Evolutionary conservation across 2,329 filamentous ascomycete genomes (phyloP), one percentile per base, ranked within the genome.

Genomic region (Sclerotinia nivalis): DNA sequence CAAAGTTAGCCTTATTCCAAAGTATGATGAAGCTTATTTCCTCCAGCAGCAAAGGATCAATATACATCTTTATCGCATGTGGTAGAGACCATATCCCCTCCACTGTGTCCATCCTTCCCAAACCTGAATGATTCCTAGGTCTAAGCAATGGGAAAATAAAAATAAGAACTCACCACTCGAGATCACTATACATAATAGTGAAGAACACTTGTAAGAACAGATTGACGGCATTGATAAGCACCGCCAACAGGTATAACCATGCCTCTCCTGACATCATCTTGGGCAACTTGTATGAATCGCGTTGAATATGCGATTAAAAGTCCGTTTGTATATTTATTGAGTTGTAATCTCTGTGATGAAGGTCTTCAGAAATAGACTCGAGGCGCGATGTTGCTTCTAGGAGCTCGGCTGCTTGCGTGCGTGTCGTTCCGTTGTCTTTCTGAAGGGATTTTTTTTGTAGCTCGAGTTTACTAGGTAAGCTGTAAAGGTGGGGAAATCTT

Each of bases 171-270:
- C 85, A 97, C 94, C 96, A 99, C 91, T 99, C 96, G 79, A 99
- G 84, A 87, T 99, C 96, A 83, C 93, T 97, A 85, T 98, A 99
- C 96, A 99, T 99, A 80, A 99, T 99, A 71, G 96, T 99, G 86
- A 99, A 99, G 88, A 99, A 99, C 78, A 99, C 96, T 85, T 99
- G 96, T 70, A 99, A 88, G 84, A 99, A 99, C 80, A 99, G 88
- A 87, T 99, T 99, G 89, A 99, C 94, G 85, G 96, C 96, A 86
- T 99, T 99, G 86, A 99, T 96, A 81, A 99, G 88, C 83, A 99
- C 96, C 84, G 95, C 91, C 83, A 99, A 87, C 78, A 99, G 90
- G 86, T 96, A 99, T 81, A 99, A 86, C 96, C 96, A 97, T 82
- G 94, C 94, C 88, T 97, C 94, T 83, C 94, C 94, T 79, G 94